Conservation (phyloP, 2,329 filamentous ascomycete species). For the Botrytis pseudocinerea region DNA sequence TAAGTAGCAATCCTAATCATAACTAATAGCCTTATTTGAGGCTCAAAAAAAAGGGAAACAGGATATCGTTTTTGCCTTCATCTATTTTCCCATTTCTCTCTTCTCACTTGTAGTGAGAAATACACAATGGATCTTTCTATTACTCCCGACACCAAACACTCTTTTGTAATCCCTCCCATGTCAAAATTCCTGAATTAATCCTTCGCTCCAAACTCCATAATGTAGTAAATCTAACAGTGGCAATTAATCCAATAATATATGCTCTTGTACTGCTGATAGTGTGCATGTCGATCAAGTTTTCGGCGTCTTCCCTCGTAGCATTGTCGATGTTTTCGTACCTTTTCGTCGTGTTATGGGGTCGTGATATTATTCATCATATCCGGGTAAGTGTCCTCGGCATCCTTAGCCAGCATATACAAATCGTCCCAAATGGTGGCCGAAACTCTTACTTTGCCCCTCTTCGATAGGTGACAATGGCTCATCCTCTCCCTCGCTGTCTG, state of each 20-base stretch:
- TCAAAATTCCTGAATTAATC: neutral
- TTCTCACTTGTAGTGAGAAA: neutral
- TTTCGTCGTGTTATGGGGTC: neutral
- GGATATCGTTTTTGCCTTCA: slow-evolving; percentile 5
- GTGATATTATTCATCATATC: neutral
- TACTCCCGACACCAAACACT: slow-evolving; percentile 12
- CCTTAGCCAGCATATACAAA: slow-evolving; percentile 28
- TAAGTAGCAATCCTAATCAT: slow-evolving; percentile 8
- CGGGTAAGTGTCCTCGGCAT: neutral
- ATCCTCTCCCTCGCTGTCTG: slow-evolving; percentile 49
- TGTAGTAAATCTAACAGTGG: neutral
- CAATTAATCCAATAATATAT: slow-evolving; percentile 5
- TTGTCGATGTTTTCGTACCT: neutral
- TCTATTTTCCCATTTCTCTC: neutral
- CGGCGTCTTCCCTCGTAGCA: neutral
- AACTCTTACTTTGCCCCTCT: neutral
- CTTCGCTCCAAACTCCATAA: slow-evolving; percentile 2
- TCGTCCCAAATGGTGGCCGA: slow-evolving; percentile 23
- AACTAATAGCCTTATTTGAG: neutral
- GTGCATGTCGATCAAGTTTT: neutral
- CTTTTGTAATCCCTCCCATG: neutral
- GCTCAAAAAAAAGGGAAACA: slow-evolving; percentile 7
- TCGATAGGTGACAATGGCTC: slow-evolving; percentile 32
- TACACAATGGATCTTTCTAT: neutral
- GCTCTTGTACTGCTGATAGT: neutral